phyloP scores from a whole-genome alignment of 768 basidiomycete genomes.

The Tephrocybe rancida region DNA sequence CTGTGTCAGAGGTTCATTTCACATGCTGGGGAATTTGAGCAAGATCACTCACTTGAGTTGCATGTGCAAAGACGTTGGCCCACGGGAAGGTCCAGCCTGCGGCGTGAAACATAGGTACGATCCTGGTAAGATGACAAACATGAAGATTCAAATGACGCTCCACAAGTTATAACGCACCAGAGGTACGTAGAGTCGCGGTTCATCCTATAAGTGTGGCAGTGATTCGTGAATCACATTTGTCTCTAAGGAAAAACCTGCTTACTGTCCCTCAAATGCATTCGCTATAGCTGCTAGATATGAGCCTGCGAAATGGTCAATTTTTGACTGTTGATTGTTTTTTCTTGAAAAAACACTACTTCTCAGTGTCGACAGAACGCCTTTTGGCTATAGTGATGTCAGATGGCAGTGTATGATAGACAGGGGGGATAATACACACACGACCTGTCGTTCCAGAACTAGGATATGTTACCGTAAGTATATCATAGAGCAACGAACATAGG shows the following conservation, averaged over 20 bases:
- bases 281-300: constrained; percentile 82
- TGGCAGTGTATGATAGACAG: constrained; percentile 9
- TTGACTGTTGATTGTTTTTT: neutral
- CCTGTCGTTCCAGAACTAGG: constrained; percentile 84
- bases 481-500: neutral
- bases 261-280: constrained; percentile 78
- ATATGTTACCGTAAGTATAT: neutral
- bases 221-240: neutral
- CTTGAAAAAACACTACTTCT: constrained; percentile 53
- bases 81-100: constrained; percentile 91
- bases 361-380: constrained; percentile 79
- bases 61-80: constrained; percentile 72
- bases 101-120: constrained; percentile 91
- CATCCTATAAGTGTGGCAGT: constrained; percentile 45
- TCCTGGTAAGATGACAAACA: constrained; percentile 45
- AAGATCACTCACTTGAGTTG: constrained; percentile 64
- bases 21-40: neutral
- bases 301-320: constrained; percentile 52
- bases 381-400: constrained; percentile 52
- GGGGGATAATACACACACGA: constrained; percentile 46
- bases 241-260: constrained; percentile 22
- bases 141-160: neutral
- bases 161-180: constrained; percentile 50
- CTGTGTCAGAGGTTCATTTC: constrained; percentile 33
- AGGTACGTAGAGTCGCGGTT: constrained; percentile 70